Percentiles rank a stretch among this genome's conserved stretches.
Evolutionary conservation across 495 filamentous ascomycete species (phyloP).

Genomic region (Glutinoglossum americanum): DNA sequence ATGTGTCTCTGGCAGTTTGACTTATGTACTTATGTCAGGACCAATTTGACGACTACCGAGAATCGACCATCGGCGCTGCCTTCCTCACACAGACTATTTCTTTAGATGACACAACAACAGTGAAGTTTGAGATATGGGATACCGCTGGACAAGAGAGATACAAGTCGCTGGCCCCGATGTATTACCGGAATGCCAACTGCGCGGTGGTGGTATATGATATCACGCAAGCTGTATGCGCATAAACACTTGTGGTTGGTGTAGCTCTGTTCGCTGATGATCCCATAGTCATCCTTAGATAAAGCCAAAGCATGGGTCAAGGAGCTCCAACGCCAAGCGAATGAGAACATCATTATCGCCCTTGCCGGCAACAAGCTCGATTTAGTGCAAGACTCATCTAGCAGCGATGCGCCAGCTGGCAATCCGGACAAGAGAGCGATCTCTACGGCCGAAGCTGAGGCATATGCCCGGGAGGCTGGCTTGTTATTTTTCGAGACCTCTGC

Average conservation of each 20-base stretch:
- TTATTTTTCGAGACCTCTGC: constrained; percentile 96
- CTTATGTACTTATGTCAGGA: constrained; percentile 32
- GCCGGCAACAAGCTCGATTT: constrained; percentile 96
- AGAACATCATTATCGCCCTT: constrained; percentile 96
- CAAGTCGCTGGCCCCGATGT: constrained; percentile 97
- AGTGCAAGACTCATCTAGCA: constrained; percentile 21
- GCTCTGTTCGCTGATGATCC: constrained; percentile 1
- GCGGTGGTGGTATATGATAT: constrained; percentile 98
- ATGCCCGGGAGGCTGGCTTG: constrained; percentile 76
- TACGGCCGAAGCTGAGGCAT: constrained; percentile 79
- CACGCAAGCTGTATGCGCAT: constrained; percentile 69
- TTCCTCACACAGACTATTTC: constrained; percentile 98
- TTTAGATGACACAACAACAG: constrained; percentile 88
- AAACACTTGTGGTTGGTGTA: constrained; percentile 5
- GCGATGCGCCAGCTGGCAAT: constrained; percentile 33
- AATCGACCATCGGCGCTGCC: constrained; percentile 96
- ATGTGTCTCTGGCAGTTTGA: neutral
- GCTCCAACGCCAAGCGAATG: constrained; percentile 92
- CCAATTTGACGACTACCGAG: constrained; percentile 98
- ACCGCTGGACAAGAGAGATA: constrained; percentile 96
- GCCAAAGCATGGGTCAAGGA: constrained; percentile 99
- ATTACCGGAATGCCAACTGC: constrained; percentile 97
- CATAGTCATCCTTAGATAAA: constrained; percentile 84
- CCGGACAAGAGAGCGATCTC: constrained; percentile 84
- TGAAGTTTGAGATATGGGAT: constrained; percentile 99